Percentiles rank a stretch among this genome's conserved stretches.
Conservation (phyloP, 2,329 filamentous ascomycete genomes). For the Macrophomina phaseolina region DNA sequence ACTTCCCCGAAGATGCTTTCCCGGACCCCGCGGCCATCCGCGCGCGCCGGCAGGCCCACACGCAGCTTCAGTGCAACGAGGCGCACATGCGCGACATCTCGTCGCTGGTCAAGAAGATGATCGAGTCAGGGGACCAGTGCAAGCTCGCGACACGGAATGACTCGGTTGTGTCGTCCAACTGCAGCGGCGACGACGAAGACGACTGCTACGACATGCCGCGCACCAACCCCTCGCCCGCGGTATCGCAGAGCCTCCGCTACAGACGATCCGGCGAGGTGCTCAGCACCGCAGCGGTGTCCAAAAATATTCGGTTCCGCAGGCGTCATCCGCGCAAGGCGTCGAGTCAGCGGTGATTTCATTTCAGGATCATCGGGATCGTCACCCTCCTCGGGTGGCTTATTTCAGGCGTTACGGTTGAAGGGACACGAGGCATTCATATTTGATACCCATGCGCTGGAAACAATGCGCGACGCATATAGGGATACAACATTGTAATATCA, state of each 20-base stretch:
- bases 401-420: conserved; percentile 24
- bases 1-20: conserved; percentile 15
- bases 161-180: conserved; percentile 27
- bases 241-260: conserved; percentile 32
- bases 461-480: conserved; percentile 25
- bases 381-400: conserved; percentile 6
- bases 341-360: conserved; percentile 22
- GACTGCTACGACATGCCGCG: conserved; percentile 41
- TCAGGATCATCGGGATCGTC: conserved; percentile 17
- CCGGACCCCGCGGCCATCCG: conserved; percentile 39
- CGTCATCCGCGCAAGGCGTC: conserved; percentile 30
- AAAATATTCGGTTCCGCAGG: conserved; percentile 42
- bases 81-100: conserved; percentile 50
- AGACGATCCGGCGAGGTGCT: conserved; percentile 38
- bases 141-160: conserved; percentile 28
- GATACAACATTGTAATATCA: conserved; percentile 24
- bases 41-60: conserved; percentile 48
- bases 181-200: conserved; percentile 34
- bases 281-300: conserved; percentile 37
- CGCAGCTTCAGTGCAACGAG: conserved; percentile 47
- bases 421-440: conserved; percentile 25
- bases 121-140: conserved; percentile 50
- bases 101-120: conserved; percentile 49
- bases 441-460: conserved; percentile 27
- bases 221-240: conserved; percentile 33